Evolutionary conservation across 139 green algal species (phyloP).

Genomic region (Gonium pectorale): DNA sequence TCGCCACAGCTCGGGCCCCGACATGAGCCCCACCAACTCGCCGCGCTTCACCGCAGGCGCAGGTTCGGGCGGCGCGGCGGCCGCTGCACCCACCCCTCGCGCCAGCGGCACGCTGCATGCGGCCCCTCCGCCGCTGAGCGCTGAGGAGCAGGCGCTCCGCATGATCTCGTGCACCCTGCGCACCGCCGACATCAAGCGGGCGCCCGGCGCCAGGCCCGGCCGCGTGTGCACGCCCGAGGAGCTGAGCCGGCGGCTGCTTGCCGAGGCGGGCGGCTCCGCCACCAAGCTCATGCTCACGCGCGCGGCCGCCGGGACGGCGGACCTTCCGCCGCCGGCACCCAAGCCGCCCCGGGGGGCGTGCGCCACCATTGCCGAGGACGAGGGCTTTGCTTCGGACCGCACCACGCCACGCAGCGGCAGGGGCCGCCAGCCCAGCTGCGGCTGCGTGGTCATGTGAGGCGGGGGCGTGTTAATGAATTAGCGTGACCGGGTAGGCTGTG

Average conservation of each 20-base stretch:
- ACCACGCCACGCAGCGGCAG: neutral
- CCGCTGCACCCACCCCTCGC: neutral
- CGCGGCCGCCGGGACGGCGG: neutral
- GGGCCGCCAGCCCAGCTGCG: neutral
- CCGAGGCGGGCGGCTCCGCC: neutral
- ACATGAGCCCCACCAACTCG: too few relatives aligned
- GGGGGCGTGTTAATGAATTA: neutral
- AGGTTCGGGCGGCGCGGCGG: neutral
- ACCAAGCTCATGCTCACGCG: constrained; percentile 20
- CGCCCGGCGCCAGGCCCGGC: neutral
- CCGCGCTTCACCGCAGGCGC: too few relatives aligned
- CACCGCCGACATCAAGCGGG: neutral
- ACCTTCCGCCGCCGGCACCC: constrained; percentile 19
- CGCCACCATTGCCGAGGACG: constrained; percentile 29
- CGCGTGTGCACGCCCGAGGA: constrained; percentile 17
- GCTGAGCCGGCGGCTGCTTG: neutral
- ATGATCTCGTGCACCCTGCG: constrained; percentile 29
- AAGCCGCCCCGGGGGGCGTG: neutral
- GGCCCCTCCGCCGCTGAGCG: neutral
- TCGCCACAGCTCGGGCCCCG: too few relatives aligned
- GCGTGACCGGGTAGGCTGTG: neutral
- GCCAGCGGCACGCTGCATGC: neutral
- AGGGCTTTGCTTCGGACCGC: neutral
- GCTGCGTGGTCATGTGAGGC: neutral
- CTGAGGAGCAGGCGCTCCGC: neutral